phyloP scores from a whole-genome alignment of 805 yeast genomes.

The Yarrowia alimentaria region DNA sequence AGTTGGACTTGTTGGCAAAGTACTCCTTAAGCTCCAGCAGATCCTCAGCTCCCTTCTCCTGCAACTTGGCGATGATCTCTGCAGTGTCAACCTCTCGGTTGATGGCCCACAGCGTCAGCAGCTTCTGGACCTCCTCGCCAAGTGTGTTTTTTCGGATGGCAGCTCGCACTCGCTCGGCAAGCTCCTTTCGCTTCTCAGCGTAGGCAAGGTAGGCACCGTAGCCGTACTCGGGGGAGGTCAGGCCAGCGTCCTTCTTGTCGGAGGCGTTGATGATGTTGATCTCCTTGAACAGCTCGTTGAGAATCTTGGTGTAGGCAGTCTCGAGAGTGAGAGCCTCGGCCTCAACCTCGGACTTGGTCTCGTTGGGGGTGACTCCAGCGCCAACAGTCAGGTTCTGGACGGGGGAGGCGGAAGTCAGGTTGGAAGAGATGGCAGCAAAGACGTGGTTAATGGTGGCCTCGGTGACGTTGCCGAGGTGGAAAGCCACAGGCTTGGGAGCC shows the following conservation, averaged over 20 bases:
- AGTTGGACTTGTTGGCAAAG: conserved; percentile 53
- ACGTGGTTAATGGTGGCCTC: conserved; percentile 45
- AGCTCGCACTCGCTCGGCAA: conserved; percentile 47
- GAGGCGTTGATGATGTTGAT: conserved; percentile 62
- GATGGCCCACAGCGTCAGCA: conserved; percentile 69
- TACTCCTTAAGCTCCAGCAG: conserved; percentile 42
- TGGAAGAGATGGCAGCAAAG: conserved; percentile 50
- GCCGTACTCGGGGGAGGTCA: conserved; percentile 78
- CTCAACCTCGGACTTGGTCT: conserved; percentile 30
- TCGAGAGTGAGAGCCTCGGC: conserved; percentile 59
- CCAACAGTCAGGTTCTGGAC: conserved; percentile 66
- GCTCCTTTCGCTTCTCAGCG: conserved; percentile 50
- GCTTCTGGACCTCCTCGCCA: conserved; percentile 46
- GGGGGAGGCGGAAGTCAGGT: conserved; percentile 54
- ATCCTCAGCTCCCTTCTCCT: conserved; percentile 39
- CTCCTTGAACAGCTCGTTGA: conserved; percentile 63
- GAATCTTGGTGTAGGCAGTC: conserved; percentile 71
- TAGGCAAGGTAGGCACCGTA: conserved; percentile 68
- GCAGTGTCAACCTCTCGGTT: conserved; percentile 37
- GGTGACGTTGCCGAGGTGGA: conserved; percentile 50
- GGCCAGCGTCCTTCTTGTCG: conserved; percentile 45
- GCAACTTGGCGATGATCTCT: conserved; percentile 30
- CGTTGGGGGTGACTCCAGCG: conserved; percentile 23
- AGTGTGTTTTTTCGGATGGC: conserved; percentile 45
- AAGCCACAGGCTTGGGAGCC: conserved; percentile 50